Base-by-base conservation (phyloP, 1,284 basidiomycete genomes). In the Phylloboletellus chloephorus region DNA sequence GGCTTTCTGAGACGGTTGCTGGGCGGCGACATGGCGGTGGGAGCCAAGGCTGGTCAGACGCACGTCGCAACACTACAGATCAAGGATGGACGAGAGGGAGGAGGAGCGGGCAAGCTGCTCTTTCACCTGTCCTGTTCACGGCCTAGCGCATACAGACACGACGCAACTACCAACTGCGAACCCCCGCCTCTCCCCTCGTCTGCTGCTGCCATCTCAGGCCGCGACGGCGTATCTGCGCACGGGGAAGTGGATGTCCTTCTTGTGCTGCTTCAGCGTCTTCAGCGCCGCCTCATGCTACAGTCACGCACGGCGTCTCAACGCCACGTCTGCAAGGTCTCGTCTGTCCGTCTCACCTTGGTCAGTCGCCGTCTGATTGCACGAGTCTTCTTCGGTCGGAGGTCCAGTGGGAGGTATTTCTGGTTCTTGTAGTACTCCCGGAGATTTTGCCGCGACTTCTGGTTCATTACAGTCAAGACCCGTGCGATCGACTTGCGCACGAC, bases 401-500 rank as follows among this genome's bases (percentile, higher is more conserved):
- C 96, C 54, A 98, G 91, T 54, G 96, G 96, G 52, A 88, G 72
- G 74, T 90, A 90, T 68, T 94, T 96, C 85, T 98, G 97, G 68
- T 76, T 73, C 78, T 94, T 95, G 88, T 98, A 98, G 76, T 87
- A 91, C 71, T 98, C 94, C 52, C 91, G 89, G 56, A 98, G 82
- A 74, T 95, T 93, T 73, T 91, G 84, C 58, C 96, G 89, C 63
- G 88, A 84, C 76, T 99, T 99, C 67, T 91, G 86, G 87, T 97
- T 98, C 76, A 88, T 95, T 59, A 98, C 93, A 37, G 96, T 99
- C 72, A 98, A 72, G 53, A 98, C 95, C 49, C 96, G 92, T 52
- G 96, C 96, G 63, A 99, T 94, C 56, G 92, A 95, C 77, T 98
- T 98, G 78, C 96, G 94, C 67, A 97, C 89, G 56, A 89, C 79